Base-by-base conservation (phyloP, 768 basidiomycete species). In the Cubamyces lactineus region DNA sequence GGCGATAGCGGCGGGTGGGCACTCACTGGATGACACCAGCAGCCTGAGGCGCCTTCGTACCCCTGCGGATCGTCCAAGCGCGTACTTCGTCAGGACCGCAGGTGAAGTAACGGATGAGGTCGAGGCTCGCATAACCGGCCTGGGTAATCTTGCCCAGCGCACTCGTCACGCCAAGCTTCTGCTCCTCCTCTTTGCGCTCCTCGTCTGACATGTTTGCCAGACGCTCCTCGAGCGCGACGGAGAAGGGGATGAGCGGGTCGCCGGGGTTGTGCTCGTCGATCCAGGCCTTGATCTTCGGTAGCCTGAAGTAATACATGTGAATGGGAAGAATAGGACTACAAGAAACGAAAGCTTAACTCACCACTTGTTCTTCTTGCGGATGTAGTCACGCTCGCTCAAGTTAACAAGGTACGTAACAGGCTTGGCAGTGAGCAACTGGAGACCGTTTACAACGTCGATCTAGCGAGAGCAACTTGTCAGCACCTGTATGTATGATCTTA, bases 331-430 rank as follows among this genome's bases (percentile, higher is more conserved):
- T 15, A 24, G 8, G 16, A 24, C 15, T 42, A 13, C 21, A 16
- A 46, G 17, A 19, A 19, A 43, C 45, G 28, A 26, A 23, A 30
- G 43, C 41, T 42, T 21, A 19, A 66, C 72, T 43, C 61, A 90
- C 96, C 97, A 98, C 82, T 98, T 98, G 81, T 98, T 98, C 86
- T 98, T 98, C 78, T 98, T 98, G 66, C 97, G 88, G 62, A 92
- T 77, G 70, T 92, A 99, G 74, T 99, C 97, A 66, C 86, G 85
- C 76, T 98, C 96, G 61, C 91, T 94, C 49, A 99, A 79, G 78
- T 99, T 99, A 78, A 98, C 95, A 52, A 99, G 89, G 79, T 99
- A 99, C 53, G 91, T 97, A 63, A 98, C 93, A 38, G 96, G 92
- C 74, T 98, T 98, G 56, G 97, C 96, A 17, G 96, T 98, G 57